These are phyloP conservation scores for Solanum chiquidenum DNA, from an alignment of 257 asterid species.

Conservation along the genomic window DNA sequence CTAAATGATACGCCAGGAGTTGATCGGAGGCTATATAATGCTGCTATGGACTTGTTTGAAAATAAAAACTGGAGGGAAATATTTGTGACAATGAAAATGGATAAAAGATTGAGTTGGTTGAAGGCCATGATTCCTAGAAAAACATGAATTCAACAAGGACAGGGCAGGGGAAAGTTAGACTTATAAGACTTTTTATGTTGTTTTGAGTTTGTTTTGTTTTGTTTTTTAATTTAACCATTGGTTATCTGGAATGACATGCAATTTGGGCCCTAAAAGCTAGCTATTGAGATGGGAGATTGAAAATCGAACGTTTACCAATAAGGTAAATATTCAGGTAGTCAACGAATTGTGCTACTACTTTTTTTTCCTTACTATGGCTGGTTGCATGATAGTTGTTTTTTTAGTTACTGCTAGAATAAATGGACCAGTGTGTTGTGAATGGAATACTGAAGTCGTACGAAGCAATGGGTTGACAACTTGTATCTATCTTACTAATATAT, in stretches of 20 bases:
- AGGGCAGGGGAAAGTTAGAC: neutral
- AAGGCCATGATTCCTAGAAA: neutral
- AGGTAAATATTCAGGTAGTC: neutral
- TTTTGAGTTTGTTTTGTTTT: neutral
- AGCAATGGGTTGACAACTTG: no score
- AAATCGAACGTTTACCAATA: neutral
- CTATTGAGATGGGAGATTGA: neutral
- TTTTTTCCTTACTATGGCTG: neutral
- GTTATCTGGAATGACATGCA: neutral
- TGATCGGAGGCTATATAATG: neutral
- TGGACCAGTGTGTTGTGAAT: neutral
- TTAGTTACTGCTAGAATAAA: neutral
- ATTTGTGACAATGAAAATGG: neutral
- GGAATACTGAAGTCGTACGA: neutral
- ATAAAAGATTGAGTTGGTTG: neutral
- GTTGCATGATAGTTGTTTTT: neutral
- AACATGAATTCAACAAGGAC: neutral
- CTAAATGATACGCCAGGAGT: neutral
- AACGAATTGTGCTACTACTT: neutral
- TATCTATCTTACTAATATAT: no score
- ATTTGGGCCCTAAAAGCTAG: neutral
- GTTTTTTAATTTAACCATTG: neutral
- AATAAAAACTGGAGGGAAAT: neutral
- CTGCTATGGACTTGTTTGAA: neutral
- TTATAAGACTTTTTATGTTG: neutral